Evolutionary conservation across 1,284 basidiomycete genomes (phyloP), one percentile per base, ranked within the genome.

Genomic region (Microbotryomycetes sp.): DNA sequence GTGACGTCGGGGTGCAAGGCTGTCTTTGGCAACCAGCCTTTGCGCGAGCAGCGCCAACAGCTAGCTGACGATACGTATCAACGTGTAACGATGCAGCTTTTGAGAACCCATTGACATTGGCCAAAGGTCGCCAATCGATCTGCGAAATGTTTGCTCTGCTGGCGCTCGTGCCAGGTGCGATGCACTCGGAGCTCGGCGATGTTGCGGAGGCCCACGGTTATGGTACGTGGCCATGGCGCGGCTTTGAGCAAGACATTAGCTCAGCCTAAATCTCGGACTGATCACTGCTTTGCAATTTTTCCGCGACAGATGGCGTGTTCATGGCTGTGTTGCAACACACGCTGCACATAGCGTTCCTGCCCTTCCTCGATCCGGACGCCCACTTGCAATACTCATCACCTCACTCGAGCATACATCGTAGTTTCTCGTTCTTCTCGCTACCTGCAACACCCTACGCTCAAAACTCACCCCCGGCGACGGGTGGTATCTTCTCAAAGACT

Each of bases 61-160:
- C 36, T 42, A 42, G 9, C 12, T 12, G 12, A 42, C 36, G 36
- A 42, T 19, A 42, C 19, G 36, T 19, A 42, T 9, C 36, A 42
- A 19, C 36, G n/a, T n/a, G n/a, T 23, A 2, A 12, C 19, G 7
- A 1, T 45, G 25, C 65, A 63, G 65, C 50, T 1, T 69, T 69
- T 28, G 67, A 69, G 57, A 69, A 67, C 54, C 67, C 67, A 9
- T 42, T 67, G n/a, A 60, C 67, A 12, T 32, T 63, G 25, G 67
- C 65, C 3, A 58, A 56, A 15, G 67, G 67, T 5, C 52, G 28
- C 6, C 50, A 54, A 23, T 54, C 60, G 30, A 63, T 69, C 31
- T 32, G 28, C n/a, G 65, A 67, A 46, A 42, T 67, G 54, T 69
- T 69, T 53, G 59, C 55, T 7, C 58, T 69, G 7, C 65, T 69